These are phyloP conservation scores for Chrysoporthe deuterocubensis DNA, from an alignment of 2,329 filamentous ascomycete species.

Conservation along the genomic window DNA sequence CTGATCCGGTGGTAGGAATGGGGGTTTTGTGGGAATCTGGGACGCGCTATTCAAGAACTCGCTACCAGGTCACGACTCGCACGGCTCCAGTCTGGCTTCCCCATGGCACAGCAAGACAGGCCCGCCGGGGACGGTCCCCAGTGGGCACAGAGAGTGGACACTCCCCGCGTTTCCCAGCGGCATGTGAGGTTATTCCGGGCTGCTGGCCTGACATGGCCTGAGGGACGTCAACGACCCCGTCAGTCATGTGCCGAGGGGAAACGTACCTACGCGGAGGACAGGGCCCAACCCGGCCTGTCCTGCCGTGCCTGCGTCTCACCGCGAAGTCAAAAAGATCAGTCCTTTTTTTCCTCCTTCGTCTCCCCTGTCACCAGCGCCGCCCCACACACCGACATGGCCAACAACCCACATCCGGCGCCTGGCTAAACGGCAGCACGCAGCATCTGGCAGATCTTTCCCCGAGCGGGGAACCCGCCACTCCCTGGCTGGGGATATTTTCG, in stretches of 20 bases:
- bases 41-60: not conserved
- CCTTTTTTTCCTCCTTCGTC: too few species aligned
- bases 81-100: not conserved
- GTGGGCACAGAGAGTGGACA: constrained; percentile 1
- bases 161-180: not conserved
- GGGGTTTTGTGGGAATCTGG: not conserved
- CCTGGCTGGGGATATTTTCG: constrained; percentile 24
- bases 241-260: too few species aligned
- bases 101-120: constrained; percentile 16
- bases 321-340: too few species aligned
- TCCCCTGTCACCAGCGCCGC: too few species aligned
- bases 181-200: not conserved
- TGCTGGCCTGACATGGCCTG: not conserved
- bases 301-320: too few species aligned
- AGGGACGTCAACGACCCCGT: too few species aligned
- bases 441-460: constrained; percentile 17
- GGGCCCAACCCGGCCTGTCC: too few species aligned
- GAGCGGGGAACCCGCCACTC: constrained; percentile 26
- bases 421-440: constrained; percentile 12
- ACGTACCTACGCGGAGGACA: not conserved
- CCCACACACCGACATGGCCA: not conserved
- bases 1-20: not conserved
- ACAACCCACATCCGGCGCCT: not conserved
- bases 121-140: not conserved
- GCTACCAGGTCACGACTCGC: constrained; percentile 6